Conservation (phyloP, 1,284 basidiomycete species). For the Singerocomus rubriflavus region DNA sequence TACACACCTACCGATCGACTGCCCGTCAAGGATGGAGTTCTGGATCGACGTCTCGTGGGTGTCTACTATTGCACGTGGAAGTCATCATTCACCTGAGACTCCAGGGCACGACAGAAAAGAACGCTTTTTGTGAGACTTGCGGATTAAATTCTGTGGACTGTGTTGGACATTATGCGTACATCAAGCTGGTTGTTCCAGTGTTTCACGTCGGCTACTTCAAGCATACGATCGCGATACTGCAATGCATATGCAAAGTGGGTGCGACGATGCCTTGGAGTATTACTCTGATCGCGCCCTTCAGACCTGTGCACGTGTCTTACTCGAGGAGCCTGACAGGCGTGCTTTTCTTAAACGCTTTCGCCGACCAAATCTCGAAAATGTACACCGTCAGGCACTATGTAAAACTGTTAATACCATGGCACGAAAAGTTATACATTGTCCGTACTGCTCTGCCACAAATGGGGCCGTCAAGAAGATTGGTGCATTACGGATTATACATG, state of each 20-base stretch:
- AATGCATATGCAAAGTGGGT: conserved; percentile 92
- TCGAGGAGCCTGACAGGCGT: conserved; percentile 86
- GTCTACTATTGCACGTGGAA: conserved; percentile 1
- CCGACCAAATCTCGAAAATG: conserved; percentile 87
- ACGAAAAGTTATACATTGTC: conserved; percentile 90
- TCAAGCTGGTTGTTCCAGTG: conserved; percentile 93
- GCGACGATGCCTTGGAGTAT: not conserved
- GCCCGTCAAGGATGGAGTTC: conserved; percentile 88
- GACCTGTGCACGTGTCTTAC: conserved; percentile 94
- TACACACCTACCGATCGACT: conserved; percentile 79
- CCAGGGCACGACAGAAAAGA: conserved; percentile 95
- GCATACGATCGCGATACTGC: conserved; percentile 89
- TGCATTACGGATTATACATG: conserved; percentile 94
- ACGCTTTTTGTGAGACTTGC: conserved; percentile 91
- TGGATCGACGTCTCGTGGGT: conserved; percentile 84
- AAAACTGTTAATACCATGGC: conserved; percentile 90
- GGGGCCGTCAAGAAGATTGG: conserved; percentile 97
- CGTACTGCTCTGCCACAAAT: conserved; percentile 91
- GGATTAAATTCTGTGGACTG: conserved; percentile 91
- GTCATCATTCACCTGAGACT: conserved; percentile 1
- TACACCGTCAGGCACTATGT: conserved; percentile 81
- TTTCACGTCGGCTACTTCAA: conserved; percentile 99
- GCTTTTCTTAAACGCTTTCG: conserved; percentile 88
- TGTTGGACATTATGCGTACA: conserved; percentile 97
- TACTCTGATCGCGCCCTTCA: conserved; percentile 32